phyloP scores from a whole-genome alignment of 129 eudicot genomes.

The Lactuca sativa region DNA sequence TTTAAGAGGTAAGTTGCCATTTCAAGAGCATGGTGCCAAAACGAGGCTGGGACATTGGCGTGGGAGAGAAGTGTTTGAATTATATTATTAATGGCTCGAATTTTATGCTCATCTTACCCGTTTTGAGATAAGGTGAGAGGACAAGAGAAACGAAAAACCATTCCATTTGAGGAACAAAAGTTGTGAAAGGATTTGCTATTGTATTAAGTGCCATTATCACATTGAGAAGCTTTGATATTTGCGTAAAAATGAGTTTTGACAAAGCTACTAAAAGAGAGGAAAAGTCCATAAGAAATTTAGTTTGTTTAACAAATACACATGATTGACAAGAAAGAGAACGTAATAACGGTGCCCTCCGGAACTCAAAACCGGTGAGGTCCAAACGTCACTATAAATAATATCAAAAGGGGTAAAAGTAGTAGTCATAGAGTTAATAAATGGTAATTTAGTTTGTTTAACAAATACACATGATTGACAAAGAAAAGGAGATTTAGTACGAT shows the following conservation, averaged over 20 bases:
- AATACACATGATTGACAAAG: too few species aligned
- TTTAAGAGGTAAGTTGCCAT: not conserved
- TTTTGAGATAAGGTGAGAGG: not conserved
- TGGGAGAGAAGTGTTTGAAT: not conserved
- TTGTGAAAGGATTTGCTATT: not conserved
- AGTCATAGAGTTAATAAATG: too few species aligned
- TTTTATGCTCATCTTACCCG: not conserved
- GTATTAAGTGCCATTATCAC: not conserved
- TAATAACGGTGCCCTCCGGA: not conserved
- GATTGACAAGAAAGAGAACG: not conserved
- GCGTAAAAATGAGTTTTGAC: not conserved
- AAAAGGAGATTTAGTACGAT: too few species aligned
- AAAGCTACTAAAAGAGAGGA: not conserved
- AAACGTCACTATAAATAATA: too few species aligned
- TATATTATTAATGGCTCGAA: not conserved
- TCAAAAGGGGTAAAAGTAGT: too few species aligned
- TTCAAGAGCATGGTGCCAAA: not conserved
- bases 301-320: too few species aligned
- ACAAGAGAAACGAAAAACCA: not conserved
- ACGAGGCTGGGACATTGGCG: not conserved
- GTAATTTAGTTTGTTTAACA: too few species aligned
- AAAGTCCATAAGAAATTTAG: not conserved
- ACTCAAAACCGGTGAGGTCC: too few species aligned
- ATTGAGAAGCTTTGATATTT: not conserved
- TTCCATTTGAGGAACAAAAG: not conserved